A percentile compares a stretch with the other conserved stretches of the same genome.
Evolutionary conservation across 768 basidiomycete species (phyloP).

Genomic region (Antrodiella citrinella): DNA sequence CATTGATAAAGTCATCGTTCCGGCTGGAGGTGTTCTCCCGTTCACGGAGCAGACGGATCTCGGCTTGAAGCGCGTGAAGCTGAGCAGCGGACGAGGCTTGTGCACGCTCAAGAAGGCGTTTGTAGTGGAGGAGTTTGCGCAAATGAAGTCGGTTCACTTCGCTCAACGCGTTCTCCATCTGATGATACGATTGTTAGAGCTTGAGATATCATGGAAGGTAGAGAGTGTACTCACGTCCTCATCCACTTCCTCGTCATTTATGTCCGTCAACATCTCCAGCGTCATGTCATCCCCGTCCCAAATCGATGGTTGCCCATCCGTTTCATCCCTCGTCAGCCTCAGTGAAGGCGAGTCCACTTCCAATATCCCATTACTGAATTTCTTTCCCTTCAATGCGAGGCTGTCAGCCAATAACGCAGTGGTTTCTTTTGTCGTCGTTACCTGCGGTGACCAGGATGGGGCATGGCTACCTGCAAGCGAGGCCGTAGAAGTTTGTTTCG

Average conservation of each 20-base stretch:
- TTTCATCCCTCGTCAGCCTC: constrained; percentile 21
- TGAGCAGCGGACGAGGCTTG: constrained; percentile 77
- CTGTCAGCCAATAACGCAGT: constrained; percentile 9
- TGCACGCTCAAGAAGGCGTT: constrained; percentile 70
- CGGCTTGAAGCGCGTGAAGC: constrained; percentile 79
- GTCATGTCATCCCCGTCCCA: constrained; percentile 53
- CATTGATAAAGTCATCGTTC: constrained; percentile 10
- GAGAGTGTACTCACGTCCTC: constrained; percentile 48
- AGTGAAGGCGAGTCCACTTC: constrained; percentile 18
- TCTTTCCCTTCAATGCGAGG: constrained; percentile 9
- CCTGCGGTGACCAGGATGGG: background rate
- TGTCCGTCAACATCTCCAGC: constrained; percentile 64
- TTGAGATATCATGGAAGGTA: constrained; percentile 1
- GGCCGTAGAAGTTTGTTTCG: background rate
- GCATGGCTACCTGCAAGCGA: background rate
- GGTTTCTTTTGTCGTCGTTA: background rate
- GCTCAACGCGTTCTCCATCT: constrained; percentile 40
- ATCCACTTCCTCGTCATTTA: constrained; percentile 66
- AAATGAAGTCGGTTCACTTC: constrained; percentile 34
- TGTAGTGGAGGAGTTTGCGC: constrained; percentile 62
- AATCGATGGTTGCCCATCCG: constrained; percentile 22
- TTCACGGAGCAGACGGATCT: constrained; percentile 58
- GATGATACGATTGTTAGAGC: background rate
- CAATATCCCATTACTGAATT: constrained; percentile 4
- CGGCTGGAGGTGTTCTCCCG: constrained; percentile 22